A percentile compares a stretch with the other conserved stretches of the same genome.
Evolutionary conservation across 805 yeast species (phyloP).

Genomic region (Kodamaea leandrae): DNA sequence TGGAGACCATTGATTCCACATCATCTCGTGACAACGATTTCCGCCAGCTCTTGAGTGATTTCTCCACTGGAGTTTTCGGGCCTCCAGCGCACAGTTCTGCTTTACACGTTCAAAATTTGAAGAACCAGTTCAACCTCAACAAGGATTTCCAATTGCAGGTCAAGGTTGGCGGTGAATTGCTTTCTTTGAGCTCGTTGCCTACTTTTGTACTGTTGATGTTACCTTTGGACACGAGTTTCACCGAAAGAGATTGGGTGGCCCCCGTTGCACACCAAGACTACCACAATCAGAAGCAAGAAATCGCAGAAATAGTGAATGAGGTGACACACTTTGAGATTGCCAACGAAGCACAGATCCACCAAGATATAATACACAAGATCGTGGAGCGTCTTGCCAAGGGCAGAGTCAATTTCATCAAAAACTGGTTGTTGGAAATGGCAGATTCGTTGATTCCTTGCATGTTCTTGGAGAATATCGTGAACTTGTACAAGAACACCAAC

Average conservation of each 20-base stretch:
- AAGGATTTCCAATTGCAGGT: constrained; percentile 42
- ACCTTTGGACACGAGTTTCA: constrained; percentile 11
- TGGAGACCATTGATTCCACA: constrained; percentile 18
- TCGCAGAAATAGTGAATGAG: constrained; percentile 22
- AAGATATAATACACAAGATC: constrained; percentile 20
- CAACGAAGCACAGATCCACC: constrained; percentile 23
- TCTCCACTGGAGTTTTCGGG: constrained; percentile 39
- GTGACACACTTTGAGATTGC: constrained; percentile 15
- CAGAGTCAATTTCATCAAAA: constrained; percentile 31
- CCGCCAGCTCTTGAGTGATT: constrained; percentile 20
- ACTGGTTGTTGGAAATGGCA: constrained; percentile 41
- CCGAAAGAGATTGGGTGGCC: constrained; percentile 22
- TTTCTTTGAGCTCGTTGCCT: constrained; percentile 33
- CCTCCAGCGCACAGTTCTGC: constrained; percentile 34
- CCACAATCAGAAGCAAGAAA: constrained; percentile 34
- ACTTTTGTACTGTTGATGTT: constrained; percentile 25
- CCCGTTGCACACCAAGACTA: constrained; percentile 33
- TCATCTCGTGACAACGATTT: constrained; percentile 25
- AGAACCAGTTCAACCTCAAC: constrained; percentile 35
- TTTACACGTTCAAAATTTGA: constrained; percentile 36
- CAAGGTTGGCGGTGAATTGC: constrained; percentile 15
- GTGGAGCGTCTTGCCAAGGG: constrained; percentile 12
- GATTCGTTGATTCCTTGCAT: constrained; percentile 44
- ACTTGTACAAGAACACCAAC: constrained; percentile 15
- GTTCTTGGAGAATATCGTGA: constrained; percentile 32